Evolutionary conservation across 441 rosid genomes (phyloP), one percentile per base, ranked within the genome.

Genomic region (Macaranga tanarius): DNA sequence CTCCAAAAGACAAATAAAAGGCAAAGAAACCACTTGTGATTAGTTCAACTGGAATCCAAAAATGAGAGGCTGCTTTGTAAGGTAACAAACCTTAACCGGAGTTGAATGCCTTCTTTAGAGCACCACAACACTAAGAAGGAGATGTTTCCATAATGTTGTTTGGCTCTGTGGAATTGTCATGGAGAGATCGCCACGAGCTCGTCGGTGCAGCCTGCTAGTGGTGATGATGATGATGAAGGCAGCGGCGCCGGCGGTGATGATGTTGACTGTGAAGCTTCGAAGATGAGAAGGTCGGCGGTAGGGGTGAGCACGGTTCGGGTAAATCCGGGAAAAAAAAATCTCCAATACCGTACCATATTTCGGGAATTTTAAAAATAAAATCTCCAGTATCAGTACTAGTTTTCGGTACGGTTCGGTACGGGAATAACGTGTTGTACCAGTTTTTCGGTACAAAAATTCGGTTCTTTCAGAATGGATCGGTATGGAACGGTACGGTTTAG

Each of bases 11-110:
- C 97, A 92, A 66, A 80, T 73, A 31, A 82, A 75, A 11, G 93
- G 77, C 64, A 94, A 81, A 15, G 91, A 87, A 76, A 73, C 51
- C 59, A 90, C 59, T 77, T 88, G 79, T 40, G 91, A 77, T 75
- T 75, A 38, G 77, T 92, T 88, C 78, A 92, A 73, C n/a, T 93
- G 92, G 81, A 94, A 94, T 44, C 97, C 93, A 56, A 92, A 85
- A 77, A 90, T 81, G 68, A 64, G 70, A 65, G 96, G 91, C 78
- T 86, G 81, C 63, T 70, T 86, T 76, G 87, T 70, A n/a, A 89
- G 87, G 86, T 88, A 88, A 67, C 92, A 90, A 86, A 31, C 85
- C 81, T 58, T 75, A 66, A 48, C 65, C 66, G 23, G 91, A 74
- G n/a, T 64, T 65, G 71, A 88, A 70, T 19, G 81, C 76, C 0